Base-by-base conservation (phyloP, 371 early-diverging fungal genomes). In the Actinomortierella ambigua region DNA sequence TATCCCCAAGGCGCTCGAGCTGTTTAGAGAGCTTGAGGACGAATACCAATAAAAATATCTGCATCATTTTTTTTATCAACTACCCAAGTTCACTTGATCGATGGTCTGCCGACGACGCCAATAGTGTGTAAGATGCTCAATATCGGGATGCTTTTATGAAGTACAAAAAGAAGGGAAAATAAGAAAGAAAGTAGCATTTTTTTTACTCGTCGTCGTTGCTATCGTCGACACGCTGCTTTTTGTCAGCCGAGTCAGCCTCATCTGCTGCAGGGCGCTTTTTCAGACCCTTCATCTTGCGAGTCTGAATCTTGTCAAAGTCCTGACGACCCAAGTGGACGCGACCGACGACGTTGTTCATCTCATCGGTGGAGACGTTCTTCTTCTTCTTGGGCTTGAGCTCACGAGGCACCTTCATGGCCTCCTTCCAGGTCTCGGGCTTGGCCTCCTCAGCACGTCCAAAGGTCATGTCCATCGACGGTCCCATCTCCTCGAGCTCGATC, bases 271-370 rank as follows among this genome's bases (percentile, higher is more conserved):
- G 50, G 44, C 82, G 78, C 62, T 89, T 81, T 83, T 95, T 96
- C 71, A 98, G 81, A 61, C 95, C 99, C 89, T 97, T 96, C 94
- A 98, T 95, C 88, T 98, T 98, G 71, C 99, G 85, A 1, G 96
- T 96, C 78, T 98, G 98, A 65, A 98, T 82, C 86, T 93, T 91
- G 64, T 81, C 63, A 53, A 98, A 82, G 53, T 97, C 91, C 79
- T 98, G 98, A 67, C 88, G 85, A 59, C 91, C 91, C 83, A 98
- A 79, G 81, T 97, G 97, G 50, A 98, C 82, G 57, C 95, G 88
- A 20, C 98, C 99, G 51, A 90, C 82, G 76, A 89, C 91, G 77
- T 98, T 95, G 53, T 97, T 97, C 80, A 96, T 83, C 13, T 87
- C 93, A 73, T 96, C 93, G 55, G 81, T 81, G 55, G 85, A 85